phyloP scores from a whole-genome alignment of 805 yeast genomes.

The Hanseniaspora occidentalis region DNA sequence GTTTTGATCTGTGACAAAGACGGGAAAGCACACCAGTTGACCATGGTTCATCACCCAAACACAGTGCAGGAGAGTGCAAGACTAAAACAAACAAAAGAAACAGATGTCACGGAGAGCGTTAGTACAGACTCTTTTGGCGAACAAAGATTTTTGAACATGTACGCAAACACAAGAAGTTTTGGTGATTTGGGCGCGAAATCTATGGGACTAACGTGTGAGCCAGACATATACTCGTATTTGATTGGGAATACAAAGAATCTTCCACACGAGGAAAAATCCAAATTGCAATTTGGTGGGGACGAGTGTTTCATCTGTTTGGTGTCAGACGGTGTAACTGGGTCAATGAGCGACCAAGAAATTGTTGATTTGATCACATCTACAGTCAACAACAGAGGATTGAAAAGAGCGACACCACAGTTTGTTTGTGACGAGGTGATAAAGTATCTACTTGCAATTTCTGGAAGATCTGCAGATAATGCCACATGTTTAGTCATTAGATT shows the following conservation, averaged over 20 bases:
- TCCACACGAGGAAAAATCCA: constrained; percentile 23
- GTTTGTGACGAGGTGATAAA: constrained; percentile 79
- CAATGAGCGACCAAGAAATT: constrained; percentile 78
- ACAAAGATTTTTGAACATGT: constrained; percentile 58
- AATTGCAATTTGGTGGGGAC: constrained; percentile 55
- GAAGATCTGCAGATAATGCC: constrained; percentile 75
- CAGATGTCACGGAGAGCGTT: neutral
- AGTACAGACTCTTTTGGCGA: constrained; percentile 84
- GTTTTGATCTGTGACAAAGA: constrained; percentile 71
- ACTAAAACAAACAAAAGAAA: constrained; percentile 19
- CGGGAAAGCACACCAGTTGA: constrained; percentile 71
- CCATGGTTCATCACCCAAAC: constrained; percentile 77
- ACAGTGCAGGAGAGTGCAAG: constrained; percentile 68
- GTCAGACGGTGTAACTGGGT: constrained; percentile 79
- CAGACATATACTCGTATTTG: constrained; percentile 61
- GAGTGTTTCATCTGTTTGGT: constrained; percentile 76
- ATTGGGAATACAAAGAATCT: constrained; percentile 48
- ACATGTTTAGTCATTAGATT: constrained; percentile 73
- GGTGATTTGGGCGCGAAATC: constrained; percentile 78
- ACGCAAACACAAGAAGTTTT: constrained; percentile 88
- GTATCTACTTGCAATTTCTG: constrained; percentile 76
- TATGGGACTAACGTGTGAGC: constrained; percentile 84
- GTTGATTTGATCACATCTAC: constrained; percentile 75
- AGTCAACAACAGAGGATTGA: constrained; percentile 44
- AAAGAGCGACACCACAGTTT: constrained; percentile 66